Evolutionary conservation across 257 asterid genomes (phyloP), one percentile per base, ranked within the genome.

Genomic region (Ehretia macrophylla): DNA sequence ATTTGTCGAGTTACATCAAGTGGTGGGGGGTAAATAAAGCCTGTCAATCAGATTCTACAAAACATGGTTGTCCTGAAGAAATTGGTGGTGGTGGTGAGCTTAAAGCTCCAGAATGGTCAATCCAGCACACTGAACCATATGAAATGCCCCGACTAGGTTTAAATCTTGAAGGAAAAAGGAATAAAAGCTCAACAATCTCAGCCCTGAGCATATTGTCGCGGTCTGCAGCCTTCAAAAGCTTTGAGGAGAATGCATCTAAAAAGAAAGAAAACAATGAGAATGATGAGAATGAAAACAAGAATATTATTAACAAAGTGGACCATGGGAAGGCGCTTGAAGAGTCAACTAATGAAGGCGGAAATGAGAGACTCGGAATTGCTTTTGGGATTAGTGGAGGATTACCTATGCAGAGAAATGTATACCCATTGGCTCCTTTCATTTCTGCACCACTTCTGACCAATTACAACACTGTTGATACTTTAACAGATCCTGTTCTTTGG

Each of bases 11-110:
- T 80, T 83, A 85, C 76, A 86, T 93, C 68, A 89, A 89, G 70
- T 93, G 99, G 99, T 93, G 99, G 99, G 92, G 88, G 20, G 68
- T 78, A 44, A 82, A 72, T 68, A 85, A 85, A 73, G 76, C 86
- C 27, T 70, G 72, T 56, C 91, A 66, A 69, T 60, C 85, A 19
- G 93, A 87, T 75, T 68, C 72, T 32, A 58, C 84, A 56, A 75
- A 74, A 62, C 77, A 68, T 51, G 83, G 81, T 44, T 64, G 72
- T 69, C 38, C 85, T 23, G 96, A 86, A 66, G 97, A 83, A 57
- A 80, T 72, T 63, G 82, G 80, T 50, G n/a, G n/a, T n/a, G n/a
- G n/a, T n/a, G 71, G 75, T 69, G 96, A 92, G 66, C 83, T 88
- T 66, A 82, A 80, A 76, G 77, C 80, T 67, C 75, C 83, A 35